These are phyloP conservation scores for Podaxis sp. DNA, from an alignment of 768 basidiomycete genomes.

Conservation along the genomic window DNA sequence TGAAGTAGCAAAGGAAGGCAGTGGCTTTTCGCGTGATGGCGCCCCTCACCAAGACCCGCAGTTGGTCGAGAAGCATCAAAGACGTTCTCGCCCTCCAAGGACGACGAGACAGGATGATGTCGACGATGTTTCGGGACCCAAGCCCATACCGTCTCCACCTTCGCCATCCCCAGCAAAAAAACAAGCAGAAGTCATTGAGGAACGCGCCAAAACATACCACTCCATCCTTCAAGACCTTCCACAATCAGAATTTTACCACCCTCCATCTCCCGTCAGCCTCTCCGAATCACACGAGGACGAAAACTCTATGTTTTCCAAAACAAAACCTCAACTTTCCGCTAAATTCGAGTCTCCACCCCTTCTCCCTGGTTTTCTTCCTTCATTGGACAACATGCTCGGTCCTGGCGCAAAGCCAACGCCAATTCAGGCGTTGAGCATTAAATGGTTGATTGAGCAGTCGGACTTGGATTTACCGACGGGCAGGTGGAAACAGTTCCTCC, in stretches of 20 bases:
- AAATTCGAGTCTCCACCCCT: slow-evolving; percentile 68
- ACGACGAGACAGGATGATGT: not conserved
- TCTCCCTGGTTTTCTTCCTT: slow-evolving; percentile 56
- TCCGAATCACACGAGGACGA: slow-evolving; percentile 1
- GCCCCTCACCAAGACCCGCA: slow-evolving; percentile 10
- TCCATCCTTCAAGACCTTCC: not conserved
- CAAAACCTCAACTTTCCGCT: slow-evolving; percentile 24
- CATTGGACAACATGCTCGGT: slow-evolving; percentile 56
- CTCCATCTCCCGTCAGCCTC: slow-evolving; percentile 13
- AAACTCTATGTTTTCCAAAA: not conserved
- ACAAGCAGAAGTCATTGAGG: not conserved
- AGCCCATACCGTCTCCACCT: not conserved
- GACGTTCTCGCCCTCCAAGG: not conserved
- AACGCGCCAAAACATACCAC: not conserved
- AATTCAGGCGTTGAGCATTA: slow-evolving; percentile 74
- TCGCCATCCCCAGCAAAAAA: not conserved
- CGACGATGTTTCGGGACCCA: not conserved
- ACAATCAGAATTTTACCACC: slow-evolving; percentile 14
- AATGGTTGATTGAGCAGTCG: slow-evolving; percentile 46
- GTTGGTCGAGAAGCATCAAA: not conserved
- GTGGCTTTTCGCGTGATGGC: not conserved
- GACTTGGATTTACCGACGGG: slow-evolving; percentile 15
- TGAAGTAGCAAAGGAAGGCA: not conserved
- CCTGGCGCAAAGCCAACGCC: slow-evolving; percentile 57
- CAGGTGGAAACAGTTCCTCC: slow-evolving; percentile 49